Base-by-base conservation (phyloP, 2,329 filamentous ascomycete genomes). In the Venturiaceae sp. region DNA sequence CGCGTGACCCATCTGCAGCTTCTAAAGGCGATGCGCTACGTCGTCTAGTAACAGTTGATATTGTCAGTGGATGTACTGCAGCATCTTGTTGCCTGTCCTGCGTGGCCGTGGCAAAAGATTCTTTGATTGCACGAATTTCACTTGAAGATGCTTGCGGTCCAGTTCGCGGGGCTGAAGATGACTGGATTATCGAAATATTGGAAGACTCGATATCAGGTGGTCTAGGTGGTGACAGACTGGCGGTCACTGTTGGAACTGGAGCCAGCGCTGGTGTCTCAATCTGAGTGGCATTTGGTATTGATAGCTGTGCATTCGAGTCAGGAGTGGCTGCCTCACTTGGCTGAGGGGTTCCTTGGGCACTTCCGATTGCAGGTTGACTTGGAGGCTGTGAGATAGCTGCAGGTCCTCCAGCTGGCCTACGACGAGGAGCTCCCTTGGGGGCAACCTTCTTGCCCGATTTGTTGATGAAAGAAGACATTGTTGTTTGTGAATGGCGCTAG, bases 391-490 rank as follows among this genome's bases (percentile, higher is more conserved):
- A n/a, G 44, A 6, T 50, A 16, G 44, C 14, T 30, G 44, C 23
- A 50, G 44, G 44, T n/a, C 36, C 46, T 33, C 26, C 47, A 21
- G 30, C 46, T 6, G 30, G 30, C 7, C 57, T 30, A n/a, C 57
- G 30, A 9, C 57, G 28, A 11, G 37, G 44, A 7, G 57, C 32
- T n/a, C 44, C 57, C 23, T 58, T 58, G 19, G 57, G 57, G 30
- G 30, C 57, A 54, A 58, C 44, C 47, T 58, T 58, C 34, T 54
- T 53, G 57, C 57, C 57, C 23, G 54, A 41, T 47, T 58, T 58
- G 33, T 58, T 58, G 57, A 58, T 58, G 36, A 58, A 58, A 34
- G 57, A 58, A 21, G 57, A 58, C 57, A 58, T 58, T 50, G 55
- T 13, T 28, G 41, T 33, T 23, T 32, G 11, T 9, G 13, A 3